Base-by-base conservation (phyloP, 768 basidiomycete genomes). In the Suillus americanus region DNA sequence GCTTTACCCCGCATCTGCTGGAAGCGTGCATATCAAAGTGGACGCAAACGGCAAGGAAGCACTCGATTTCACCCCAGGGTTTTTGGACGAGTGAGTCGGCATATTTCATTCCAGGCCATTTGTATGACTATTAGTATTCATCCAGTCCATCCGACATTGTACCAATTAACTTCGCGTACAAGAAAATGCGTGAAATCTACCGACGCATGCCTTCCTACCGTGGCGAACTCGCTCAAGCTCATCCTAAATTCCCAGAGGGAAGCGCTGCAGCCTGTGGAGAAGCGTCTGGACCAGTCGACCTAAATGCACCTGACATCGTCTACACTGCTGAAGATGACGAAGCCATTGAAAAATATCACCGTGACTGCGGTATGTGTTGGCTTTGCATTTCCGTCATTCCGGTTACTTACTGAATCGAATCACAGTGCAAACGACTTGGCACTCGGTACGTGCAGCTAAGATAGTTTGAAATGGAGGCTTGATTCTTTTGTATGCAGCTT, bases 391-490 rank as follows among this genome's bases (percentile, higher is more conserved):
- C 18, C 20, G 4, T 23, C 23, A 8, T 28, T 35, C 1, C 5
- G 37, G 41, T 23, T 38, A 37, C 16, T 54, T 61, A 25, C 48
- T 51, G 64, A 13, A 65, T 40, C 8, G n/a, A 51, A 41, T 23
- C 14, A 14, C 35, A 83, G 81, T 80, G 18, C 68, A 69, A 57
- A 81, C 82, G 1, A 74, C 80, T 1, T 83, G 80, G 79, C 84
- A 84, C 65, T 82, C 81, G 41, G 83, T 83, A 62, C 50, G 67
- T 71, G 12, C 33, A 35, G 53, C 33, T 54, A 3, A 13, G 20
- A 54, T 20, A 13, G 18, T 6, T 54, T 35, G 30, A 54, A 53
- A 60, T 38, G n/a, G 33, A 3, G 37, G 23, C 74, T 56, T 66
- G 70, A 30, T 76, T 71, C 62, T 77, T 54, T 5, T 33, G 5